Base-by-base conservation (phyloP, 202 grass and related monocot species). In the Zizania palustris region DNA sequence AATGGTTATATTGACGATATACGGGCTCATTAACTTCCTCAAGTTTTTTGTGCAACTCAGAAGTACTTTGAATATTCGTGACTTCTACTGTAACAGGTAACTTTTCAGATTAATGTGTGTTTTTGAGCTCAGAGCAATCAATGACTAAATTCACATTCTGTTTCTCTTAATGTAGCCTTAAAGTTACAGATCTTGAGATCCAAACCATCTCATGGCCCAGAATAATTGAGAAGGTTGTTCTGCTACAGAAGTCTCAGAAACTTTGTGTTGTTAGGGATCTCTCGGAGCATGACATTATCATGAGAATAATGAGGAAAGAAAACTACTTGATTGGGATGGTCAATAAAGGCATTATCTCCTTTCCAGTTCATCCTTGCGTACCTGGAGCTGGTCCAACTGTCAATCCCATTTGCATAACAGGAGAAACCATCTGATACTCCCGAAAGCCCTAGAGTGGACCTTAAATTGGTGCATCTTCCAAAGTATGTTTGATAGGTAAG, bases 381-480 rank as follows among this genome's bases (percentile, higher is more conserved):
- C 92, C 89, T 45, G 96, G 96, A 78, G 90, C 83, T 77, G 89
- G 85, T 37, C 89, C 96, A 58, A 62, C 67, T 81, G 80, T 95
- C 58, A 84, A 80, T 85, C 85, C 60, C 65, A 79, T 63, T 72
- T 53, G 41, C 80, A 82, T 63, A 75, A 71, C 60, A 95, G 49
- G 75, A 85, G 85, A 75, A 89, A 91, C 44, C 55, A 89, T 85
- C 73, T 99, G 75, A 91, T 99, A 85, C 77, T 99, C 48, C 92
- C 96, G 6, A 99, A 99, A 73, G 89, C 96, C 41, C 83, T 99
- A 37, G 96, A 99, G 65, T 99, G 96, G 96, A 96, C 96, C 39
- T 90, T 99, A 83, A 86, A 99, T 76, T 99, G 96, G 96, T 99
- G 96, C 85, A 90, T 99, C 87, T 99, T 99, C 80, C 89, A 90